A percentile compares a stretch with the other conserved stretches of the same genome.
These are phyloP conservation scores for Talaromyces ruber DNA, from an alignment of 495 filamentous ascomycete genomes.

Conservation along the genomic window DNA sequence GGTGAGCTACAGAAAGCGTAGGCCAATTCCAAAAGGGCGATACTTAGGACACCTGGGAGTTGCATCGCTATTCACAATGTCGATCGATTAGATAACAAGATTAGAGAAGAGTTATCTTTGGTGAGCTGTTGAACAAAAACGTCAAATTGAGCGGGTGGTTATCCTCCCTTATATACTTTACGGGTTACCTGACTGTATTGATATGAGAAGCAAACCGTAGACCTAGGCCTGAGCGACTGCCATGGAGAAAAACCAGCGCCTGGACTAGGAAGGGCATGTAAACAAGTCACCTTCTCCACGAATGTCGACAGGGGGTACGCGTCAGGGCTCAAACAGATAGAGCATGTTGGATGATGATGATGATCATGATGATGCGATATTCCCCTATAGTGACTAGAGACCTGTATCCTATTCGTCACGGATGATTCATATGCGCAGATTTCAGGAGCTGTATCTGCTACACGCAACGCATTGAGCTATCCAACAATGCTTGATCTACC, in stretches of 20 bases:
- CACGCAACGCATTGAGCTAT: not conserved
- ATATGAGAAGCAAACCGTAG: not conserved
- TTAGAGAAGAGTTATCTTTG: not conserved
- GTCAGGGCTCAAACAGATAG: not conserved
- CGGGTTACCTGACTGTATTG: not conserved
- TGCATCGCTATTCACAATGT: not conserved
- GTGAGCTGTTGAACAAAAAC: not conserved
- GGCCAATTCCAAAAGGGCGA: not conserved
- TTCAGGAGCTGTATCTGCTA: not conserved
- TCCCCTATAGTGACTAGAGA: not conserved
- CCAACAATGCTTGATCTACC: not conserved
- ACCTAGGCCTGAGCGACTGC: not conserved
- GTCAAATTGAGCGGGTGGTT: not conserved
- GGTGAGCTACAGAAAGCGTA: not conserved
- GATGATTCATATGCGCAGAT: not conserved
- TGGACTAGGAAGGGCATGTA: not conserved
- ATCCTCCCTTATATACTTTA: not conserved
- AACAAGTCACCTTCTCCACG: not conserved
- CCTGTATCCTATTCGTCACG: not conserved
- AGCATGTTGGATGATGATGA: not conserved
- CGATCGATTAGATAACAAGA: not conserved
- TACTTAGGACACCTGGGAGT: not conserved
- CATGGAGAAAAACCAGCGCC: not conserved
- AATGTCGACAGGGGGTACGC: not conserved
- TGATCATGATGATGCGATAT: not conserved